Percentiles rank a stretch among this genome's conserved stretches.
Evolutionary conservation across 1,284 basidiomycete genomes (phyloP).

Genomic region (Stygiomarasmius scandens): DNA sequence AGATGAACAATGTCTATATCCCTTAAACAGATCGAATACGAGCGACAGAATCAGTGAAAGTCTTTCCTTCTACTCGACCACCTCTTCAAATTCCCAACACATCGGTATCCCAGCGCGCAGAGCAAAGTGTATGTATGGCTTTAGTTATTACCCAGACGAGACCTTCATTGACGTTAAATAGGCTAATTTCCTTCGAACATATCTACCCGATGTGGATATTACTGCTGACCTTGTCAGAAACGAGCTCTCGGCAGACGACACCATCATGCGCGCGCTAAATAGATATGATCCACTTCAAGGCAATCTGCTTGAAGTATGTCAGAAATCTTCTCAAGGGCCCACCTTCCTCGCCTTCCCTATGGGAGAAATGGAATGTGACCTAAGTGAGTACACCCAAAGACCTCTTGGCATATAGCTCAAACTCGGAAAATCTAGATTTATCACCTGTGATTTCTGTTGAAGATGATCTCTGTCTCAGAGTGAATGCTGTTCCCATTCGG

Average conservation of each 20-base stretch:
- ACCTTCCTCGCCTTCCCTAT: conserved; percentile 59
- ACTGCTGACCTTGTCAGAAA: conserved; percentile 62
- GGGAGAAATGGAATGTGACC: conserved; percentile 56
- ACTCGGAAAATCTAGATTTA: conserved; percentile 44
- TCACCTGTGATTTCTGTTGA: conserved; percentile 42
- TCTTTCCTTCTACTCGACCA: conserved; percentile 61
- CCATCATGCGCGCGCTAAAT: conserved; percentile 32
- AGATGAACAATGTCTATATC: background rate
- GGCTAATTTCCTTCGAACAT: conserved; percentile 69
- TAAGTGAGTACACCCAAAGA: conserved; percentile 51
- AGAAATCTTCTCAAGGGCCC: conserved; percentile 27
- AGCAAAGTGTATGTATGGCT: conserved; percentile 66
- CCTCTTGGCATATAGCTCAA: conserved; percentile 5
- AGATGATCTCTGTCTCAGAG: conserved; percentile 39
- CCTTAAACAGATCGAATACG: conserved; percentile 17
- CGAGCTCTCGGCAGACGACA: conserved; percentile 50
- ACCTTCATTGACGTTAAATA: conserved; percentile 26
- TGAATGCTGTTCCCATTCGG: conserved; percentile 41
- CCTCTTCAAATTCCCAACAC: conserved; percentile 31
- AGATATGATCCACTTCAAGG: conserved; percentile 60
- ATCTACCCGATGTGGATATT: conserved; percentile 73
- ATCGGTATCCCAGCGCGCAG: conserved; percentile 48
- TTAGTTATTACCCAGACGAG: background rate
- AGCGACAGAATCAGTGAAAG: conserved; percentile 36
- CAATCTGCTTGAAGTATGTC: conserved; percentile 45